These are phyloP conservation scores for Dipsacomyces acuminosporus DNA, from an alignment of 371 early-diverging fungal species.

Conservation along the genomic window DNA sequence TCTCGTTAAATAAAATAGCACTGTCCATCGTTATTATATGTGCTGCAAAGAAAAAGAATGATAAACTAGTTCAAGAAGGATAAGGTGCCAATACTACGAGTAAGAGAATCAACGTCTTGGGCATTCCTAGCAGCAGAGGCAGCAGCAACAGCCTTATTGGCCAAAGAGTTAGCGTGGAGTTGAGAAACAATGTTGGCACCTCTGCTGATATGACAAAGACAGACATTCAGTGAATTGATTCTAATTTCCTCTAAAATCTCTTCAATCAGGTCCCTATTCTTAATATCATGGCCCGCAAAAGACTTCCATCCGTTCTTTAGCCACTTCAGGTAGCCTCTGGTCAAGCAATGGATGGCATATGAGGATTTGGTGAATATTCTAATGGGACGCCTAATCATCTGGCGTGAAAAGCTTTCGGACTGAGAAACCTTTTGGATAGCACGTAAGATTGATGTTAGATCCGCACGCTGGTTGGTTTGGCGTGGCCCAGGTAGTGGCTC, in stretches of 20 bases:
- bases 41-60: too few species aligned
- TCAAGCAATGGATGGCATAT: constrained; percentile 1
- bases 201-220: not conserved
- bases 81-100: too few species aligned
- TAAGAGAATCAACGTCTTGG: too few species aligned
- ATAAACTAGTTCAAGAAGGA: too few species aligned
- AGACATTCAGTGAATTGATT: not conserved
- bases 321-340: not conserved
- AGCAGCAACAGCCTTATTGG: not conserved
- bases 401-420: too few species aligned
- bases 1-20: too few species aligned
- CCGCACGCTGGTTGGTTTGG: constrained; percentile 11
- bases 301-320: constrained; percentile 1
- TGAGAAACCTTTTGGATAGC: constrained; percentile 1
- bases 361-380: constrained; percentile 1
- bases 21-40: too few species aligned
- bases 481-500: not conserved
- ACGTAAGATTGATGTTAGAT: not conserved
- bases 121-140: not conserved
- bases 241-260: constrained; percentile 1
- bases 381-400: not conserved
- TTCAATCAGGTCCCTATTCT: constrained; percentile 7
- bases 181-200: not conserved
- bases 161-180: not conserved
- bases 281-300: not conserved